Percentiles rank a stretch among this genome's conserved stretches.
These are phyloP conservation scores for Nannochloropsis salina DNA, from an alignment of 108 stramenopile species.

Conservation along the genomic window DNA sequence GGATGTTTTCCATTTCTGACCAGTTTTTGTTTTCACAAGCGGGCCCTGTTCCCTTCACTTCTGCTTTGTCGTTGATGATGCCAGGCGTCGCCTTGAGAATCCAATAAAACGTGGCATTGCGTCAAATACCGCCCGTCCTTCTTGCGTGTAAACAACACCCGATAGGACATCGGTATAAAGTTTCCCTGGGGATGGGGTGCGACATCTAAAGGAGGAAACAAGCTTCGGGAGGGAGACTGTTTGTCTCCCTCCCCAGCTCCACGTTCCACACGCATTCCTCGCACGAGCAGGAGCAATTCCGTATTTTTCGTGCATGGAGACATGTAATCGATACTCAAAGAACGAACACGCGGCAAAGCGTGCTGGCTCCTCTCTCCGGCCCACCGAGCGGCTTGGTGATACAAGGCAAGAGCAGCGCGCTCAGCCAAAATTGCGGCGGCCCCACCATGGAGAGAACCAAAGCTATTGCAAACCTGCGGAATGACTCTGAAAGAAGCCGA, in stretches of 20 bases:
- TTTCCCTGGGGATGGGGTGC: background rate
- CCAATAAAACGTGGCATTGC: background rate
- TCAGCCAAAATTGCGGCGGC: background rate
- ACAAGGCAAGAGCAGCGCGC: background rate
- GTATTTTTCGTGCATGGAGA: background rate
- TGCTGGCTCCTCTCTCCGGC: background rate
- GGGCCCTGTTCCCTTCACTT: no score
- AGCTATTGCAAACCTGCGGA: background rate
- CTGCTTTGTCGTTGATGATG: no score
- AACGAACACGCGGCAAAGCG: background rate
- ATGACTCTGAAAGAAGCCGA: background rate
- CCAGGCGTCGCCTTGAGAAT: background rate
- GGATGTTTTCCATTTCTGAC: no score
- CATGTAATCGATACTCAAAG: conserved; percentile 18
- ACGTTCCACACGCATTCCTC: background rate
- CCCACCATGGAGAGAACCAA: background rate
- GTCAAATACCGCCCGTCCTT: conserved; percentile 4
- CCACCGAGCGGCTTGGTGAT: conserved; percentile 10
- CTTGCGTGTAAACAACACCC: background rate
- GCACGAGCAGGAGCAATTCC: background rate
- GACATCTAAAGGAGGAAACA: background rate
- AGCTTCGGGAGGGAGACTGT: background rate
- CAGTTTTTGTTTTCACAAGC: no score
- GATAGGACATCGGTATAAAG: background rate
- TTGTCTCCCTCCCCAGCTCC: background rate